Evolutionary conservation across 495 filamentous ascomycete genomes (phyloP), one percentile per base, ranked within the genome.

Genomic region (Durotheca rogersii): DNA sequence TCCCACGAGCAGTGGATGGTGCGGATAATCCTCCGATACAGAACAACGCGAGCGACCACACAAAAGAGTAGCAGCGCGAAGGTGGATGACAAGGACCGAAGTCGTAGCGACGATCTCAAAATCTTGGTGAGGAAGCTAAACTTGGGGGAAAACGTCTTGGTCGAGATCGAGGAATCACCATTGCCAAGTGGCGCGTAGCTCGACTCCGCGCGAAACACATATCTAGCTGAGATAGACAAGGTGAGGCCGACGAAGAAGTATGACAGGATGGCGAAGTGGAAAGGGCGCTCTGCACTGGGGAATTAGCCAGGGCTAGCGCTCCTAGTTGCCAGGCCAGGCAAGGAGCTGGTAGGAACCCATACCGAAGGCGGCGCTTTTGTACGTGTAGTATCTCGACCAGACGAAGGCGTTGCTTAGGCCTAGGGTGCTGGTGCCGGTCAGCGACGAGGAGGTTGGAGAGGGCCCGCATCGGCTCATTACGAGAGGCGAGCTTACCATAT

Each of bases 1-100:
- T 59, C 51, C 58, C 58, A 65, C 32, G 62, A 65, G 33, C 62
- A 65, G 40, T 65, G 62, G n/a, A 65, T 62, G 10, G 54, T 59
- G 20, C 62, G 58, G 17, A 50, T 56, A 11, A 47, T 54, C 38
- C 51, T 53, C 58, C 62, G 62, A 47, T 57, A 53, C 12, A 65
- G 29, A 16, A 65, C 21, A 11, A 41, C 55, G n/a, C 62, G 58
- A 3, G 41, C 25, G 21, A 62, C 45, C 2, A 62, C 16, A 17
- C 51, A 56, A 35, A 51, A 54, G 14, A 65, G 51, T 1, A 64
- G 45, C 6, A 44, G 50, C 6, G 45, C 35, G 33, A 47, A 65
- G 11, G 41, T 45, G 1, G 47, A 30, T 10, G 51, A 48, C 2
- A 44, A 46, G 10, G 23, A 51, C 27, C 51, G 35, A 32, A 56